phyloP scores from a whole-genome alignment of 2,329 filamentous ascomycete species.

The Fusarium longipes region DNA sequence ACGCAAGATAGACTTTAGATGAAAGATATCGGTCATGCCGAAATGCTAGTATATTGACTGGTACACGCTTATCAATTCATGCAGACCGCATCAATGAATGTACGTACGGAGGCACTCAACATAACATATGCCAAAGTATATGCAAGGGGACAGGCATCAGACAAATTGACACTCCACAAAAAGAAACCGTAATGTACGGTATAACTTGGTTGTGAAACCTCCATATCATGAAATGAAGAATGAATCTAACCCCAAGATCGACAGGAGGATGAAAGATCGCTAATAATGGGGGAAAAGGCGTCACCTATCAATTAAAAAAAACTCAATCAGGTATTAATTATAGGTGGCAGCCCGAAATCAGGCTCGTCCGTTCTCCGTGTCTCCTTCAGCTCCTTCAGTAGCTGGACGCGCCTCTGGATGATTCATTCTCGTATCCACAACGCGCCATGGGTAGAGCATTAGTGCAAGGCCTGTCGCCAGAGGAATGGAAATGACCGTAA shows the following conservation, averaged over 20 bases:
- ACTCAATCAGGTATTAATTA: constrained; percentile 7
- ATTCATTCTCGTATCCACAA: constrained; percentile 34
- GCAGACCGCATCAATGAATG: not conserved
- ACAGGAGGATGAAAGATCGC: constrained; percentile 40
- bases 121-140: constrained; percentile 3
- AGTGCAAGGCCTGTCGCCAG: constrained; percentile 5
- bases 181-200: not conserved
- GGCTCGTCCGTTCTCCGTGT: constrained; percentile 3
- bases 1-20: constrained; percentile 11
- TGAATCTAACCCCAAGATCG: constrained; percentile 37
- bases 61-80: not conserved
- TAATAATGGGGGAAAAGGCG: not conserved
- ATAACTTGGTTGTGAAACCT: constrained; percentile 22
- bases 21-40: constrained; percentile 22
- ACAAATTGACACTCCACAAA: constrained; percentile 21
- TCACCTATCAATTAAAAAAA: constrained; percentile 6
- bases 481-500: constrained; percentile 24
- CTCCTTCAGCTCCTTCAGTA: constrained; percentile 18
- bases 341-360: not conserved
- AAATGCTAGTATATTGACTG: constrained; percentile 1
- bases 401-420: constrained; percentile 10
- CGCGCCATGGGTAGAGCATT: constrained; percentile 17
- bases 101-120: not conserved
- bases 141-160: constrained; percentile 8
- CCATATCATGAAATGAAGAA: constrained; percentile 11